Evolutionary conservation across 2,329 filamentous ascomycete species (phyloP), one percentile per base, ranked within the genome.

Genomic region (Helicocarpus griseus): DNA sequence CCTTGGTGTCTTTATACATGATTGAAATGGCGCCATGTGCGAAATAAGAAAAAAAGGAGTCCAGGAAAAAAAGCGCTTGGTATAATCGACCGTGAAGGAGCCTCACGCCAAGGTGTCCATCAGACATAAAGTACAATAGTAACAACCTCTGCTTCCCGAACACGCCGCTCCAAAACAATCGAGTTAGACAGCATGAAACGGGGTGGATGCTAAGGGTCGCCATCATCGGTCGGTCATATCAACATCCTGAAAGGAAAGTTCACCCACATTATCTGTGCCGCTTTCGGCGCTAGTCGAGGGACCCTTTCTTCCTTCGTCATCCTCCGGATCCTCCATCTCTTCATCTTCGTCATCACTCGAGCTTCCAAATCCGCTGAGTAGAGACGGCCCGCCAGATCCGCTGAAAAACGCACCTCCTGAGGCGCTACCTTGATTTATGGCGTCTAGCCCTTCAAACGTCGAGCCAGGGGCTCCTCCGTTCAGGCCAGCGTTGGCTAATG

Each of bases 311-410:
- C 60, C 80, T 55, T 88, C 85, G 60, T 88, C 86, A 58, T 91
- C 85, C 13, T 56, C 67, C 33, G 68, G 65, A 33, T 72, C 69
- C 53, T 95, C 88, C 71, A 89, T 86, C 56, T 96, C 91, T 61
- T 96, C 91, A 57, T 97, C 93, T 58, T 97, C 93, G 69, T 96
- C 91, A 60, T 95, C 89, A 63, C 89, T 95, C 46, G 87, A 93
- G 70, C 89, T 95, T 64, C 89, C 90, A 70, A 97, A 97, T 49
- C 90, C 89, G 64, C 87, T 91, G 26, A 93, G 80, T 54, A 95
- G 74, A 28, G 86, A 85, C 49, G 61, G 65, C 48, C 63, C 63
- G 48, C 86, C 85, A 38, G 82, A 79, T 62, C 81, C 83, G 60
- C 87, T 81, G 39, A 83, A 81, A 66, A 90, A 91, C 13, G 80